phyloP scores from a whole-genome alignment of 768 basidiomycete genomes.

The Lentinus brumalis region DNA sequence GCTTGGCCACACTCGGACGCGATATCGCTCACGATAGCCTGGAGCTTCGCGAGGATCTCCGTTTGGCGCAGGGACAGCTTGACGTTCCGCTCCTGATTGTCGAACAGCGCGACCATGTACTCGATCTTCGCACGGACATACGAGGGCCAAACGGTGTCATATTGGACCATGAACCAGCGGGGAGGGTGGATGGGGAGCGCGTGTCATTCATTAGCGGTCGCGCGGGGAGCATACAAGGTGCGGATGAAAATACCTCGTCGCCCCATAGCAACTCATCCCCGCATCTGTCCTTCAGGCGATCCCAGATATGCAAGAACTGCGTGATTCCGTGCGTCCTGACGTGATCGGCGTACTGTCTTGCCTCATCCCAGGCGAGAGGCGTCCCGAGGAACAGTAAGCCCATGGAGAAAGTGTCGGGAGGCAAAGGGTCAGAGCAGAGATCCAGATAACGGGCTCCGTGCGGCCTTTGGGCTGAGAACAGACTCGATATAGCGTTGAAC shows the following conservation, averaged over 20 bases:
- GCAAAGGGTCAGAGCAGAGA: background rate
- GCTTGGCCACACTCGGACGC: slow-evolving; percentile 57
- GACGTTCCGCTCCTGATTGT: slow-evolving; percentile 76
- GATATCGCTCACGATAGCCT: slow-evolving; percentile 66
- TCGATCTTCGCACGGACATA: slow-evolving; percentile 64
- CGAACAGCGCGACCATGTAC: slow-evolving; percentile 91
- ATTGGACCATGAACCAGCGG: background rate
- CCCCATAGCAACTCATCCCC: slow-evolving; percentile 97
- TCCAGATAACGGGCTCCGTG: background rate
- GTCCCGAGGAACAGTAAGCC: slow-evolving; percentile 93
- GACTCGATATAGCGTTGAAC: slow-evolving; percentile 9
- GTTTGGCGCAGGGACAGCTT: slow-evolving; percentile 92
- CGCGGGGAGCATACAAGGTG: background rate
- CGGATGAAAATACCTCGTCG: slow-evolving; percentile 72
- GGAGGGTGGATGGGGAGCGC: slow-evolving; percentile 1
- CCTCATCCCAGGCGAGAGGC: slow-evolving; percentile 89
- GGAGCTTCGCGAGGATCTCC: slow-evolving; percentile 86
- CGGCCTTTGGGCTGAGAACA: slow-evolving; percentile 5
- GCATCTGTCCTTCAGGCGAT: slow-evolving; percentile 84
- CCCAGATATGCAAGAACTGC: slow-evolving; percentile 94
- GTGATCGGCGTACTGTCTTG: slow-evolving; percentile 85
- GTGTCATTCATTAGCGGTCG: slow-evolving; percentile 15
- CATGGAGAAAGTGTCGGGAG: slow-evolving; percentile 49
- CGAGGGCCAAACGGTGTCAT: slow-evolving; percentile 7
- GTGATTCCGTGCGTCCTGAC: slow-evolving; percentile 91